Evolutionary conservation across 2,329 filamentous ascomycete genomes (phyloP), one percentile per base, ranked within the genome.

Genomic region (Claviceps paspali): DNA sequence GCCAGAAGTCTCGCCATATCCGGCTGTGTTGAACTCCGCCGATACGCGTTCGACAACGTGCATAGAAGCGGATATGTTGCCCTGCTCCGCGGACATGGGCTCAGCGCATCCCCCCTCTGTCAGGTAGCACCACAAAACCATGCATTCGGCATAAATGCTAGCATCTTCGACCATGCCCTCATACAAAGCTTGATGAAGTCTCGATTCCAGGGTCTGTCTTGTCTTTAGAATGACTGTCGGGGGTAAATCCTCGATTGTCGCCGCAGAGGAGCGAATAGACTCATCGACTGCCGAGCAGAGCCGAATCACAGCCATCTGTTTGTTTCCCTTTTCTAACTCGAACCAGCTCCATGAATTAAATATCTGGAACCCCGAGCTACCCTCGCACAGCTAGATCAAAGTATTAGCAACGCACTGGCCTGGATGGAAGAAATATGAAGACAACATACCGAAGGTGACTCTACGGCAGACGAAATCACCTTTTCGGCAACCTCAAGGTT

Each of bases 281-380:
- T 52, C 50, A 21, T 63, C 58, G 2, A 55, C 48, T 0, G 60
- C 54, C 0, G 54, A 54, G 45, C 67, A 63, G 7, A 73, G 49
- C 5, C 58, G 56, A 8, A 47, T 45, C 6, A 60, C 41, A 3
- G 65, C 63, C 11, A 49, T 38, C 0, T 46, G 29, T 8, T 54
- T 54, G 15, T 60, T 48, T 1, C 55, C 54, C 7, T 47, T 48
- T 14, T 53, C 56, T 4, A 91, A 57, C n/a, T 74, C 68, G 44
- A 78, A 65, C 77, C 79, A 86, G 1, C 77, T 63, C 70, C 76
- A 82, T 2, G 68, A 67, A 38, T 69, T 67, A 64, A 70, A 73
- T 2, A 84, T 54, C 2, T 66, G 45, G 41, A 53, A 49, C 12
- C 49, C 49, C 4, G 50, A 39, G 18, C 44, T 28, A 14, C 38